A percentile compares a stretch with the other conserved stretches of the same genome.
phyloP scores from a whole-genome alignment of 1,284 basidiomycete species.

The Porogramme epimiltina region DNA sequence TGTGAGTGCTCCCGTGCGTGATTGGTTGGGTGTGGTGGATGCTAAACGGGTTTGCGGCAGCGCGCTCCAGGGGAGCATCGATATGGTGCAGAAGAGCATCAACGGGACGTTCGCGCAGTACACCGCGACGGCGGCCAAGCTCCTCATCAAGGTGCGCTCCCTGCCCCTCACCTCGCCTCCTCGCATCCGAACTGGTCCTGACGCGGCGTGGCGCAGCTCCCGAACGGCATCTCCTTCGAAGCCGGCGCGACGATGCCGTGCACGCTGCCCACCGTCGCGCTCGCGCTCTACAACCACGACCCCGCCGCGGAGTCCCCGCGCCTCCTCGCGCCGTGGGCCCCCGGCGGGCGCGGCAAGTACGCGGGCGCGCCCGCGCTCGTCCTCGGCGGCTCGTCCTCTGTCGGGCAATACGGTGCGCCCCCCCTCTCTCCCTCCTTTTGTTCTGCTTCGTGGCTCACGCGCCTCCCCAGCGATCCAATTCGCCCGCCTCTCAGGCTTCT shows the following conservation, averaged over 20 bases:
- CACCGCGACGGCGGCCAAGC: neutral
- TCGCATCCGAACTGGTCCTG: neutral
- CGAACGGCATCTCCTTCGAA: conserved; percentile 24
- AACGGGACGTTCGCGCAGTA: conserved; percentile 45
- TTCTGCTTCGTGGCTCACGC: conserved; percentile 10
- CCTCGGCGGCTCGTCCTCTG: conserved; percentile 37
- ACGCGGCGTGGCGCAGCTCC: conserved; percentile 18
- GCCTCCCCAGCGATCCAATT: conserved; percentile 41
- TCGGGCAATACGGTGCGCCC: conserved; percentile 37
- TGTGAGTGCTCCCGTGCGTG: conserved; percentile 38
- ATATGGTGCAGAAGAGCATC: conserved; percentile 39
- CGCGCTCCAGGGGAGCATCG: conserved; percentile 3
- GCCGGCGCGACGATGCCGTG: conserved; percentile 24
- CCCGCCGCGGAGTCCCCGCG: conserved; percentile 25
- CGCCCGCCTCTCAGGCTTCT: conserved; percentile 49
- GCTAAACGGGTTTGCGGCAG: neutral
- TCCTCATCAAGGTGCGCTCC: conserved; percentile 1
- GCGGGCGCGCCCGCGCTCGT: conserved; percentile 29
- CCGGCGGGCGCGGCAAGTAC: conserved; percentile 33
- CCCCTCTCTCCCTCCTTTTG: neutral
- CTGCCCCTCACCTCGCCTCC: neutral
- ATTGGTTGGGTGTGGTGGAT: neutral
- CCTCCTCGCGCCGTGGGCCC: conserved; percentile 26
- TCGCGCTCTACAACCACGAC: conserved; percentile 16
- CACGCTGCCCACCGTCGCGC: conserved; percentile 21